Evolutionary conservation across 1,284 basidiomycete genomes (phyloP).

Genomic region (Rhodotorula sp.): DNA sequence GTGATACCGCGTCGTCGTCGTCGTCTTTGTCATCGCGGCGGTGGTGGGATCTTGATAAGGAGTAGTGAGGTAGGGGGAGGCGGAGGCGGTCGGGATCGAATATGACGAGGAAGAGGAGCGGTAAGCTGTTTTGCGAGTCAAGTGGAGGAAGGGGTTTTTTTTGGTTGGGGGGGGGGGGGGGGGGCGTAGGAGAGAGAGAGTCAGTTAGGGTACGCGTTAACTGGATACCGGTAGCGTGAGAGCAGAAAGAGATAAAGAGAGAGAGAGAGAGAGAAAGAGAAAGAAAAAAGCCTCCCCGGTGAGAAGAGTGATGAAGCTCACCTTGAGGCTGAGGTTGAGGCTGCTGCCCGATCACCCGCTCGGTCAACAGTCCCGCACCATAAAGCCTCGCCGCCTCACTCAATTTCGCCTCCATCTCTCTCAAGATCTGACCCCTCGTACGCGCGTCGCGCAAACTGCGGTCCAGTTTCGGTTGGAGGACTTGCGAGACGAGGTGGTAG

Average conservation of each 20-base stretch:
- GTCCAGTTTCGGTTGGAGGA: background rate
- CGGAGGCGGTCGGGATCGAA: background rate
- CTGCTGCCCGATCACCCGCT: conserved; percentile 2
- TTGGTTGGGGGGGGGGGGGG: too few species aligned
- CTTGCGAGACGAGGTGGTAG: background rate
- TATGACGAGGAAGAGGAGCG: background rate
- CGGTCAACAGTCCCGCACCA: conserved; percentile 36
- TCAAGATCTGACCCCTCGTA: conserved; percentile 26
- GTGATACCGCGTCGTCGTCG: background rate
- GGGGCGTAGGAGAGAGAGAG: too few species aligned
- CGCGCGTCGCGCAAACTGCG: conserved; percentile 18
- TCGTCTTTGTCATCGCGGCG: too few species aligned
- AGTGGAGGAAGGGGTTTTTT: too few species aligned
- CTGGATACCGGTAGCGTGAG: background rate
- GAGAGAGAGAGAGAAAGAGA: background rate
- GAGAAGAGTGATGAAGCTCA: background rate
- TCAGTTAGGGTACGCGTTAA: too few species aligned
- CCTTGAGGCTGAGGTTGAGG: background rate
- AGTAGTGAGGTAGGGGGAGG: background rate
- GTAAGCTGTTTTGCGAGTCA: too few species aligned
- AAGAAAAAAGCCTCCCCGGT: too few species aligned
- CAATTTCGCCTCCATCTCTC: conserved; percentile 42
- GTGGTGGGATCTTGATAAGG: background rate
- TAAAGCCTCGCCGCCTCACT: conserved; percentile 41
- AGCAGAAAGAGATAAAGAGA: background rate